Base-by-base conservation (phyloP, 805 yeast genomes). In the Nakazawaea laoshanensis region DNA sequence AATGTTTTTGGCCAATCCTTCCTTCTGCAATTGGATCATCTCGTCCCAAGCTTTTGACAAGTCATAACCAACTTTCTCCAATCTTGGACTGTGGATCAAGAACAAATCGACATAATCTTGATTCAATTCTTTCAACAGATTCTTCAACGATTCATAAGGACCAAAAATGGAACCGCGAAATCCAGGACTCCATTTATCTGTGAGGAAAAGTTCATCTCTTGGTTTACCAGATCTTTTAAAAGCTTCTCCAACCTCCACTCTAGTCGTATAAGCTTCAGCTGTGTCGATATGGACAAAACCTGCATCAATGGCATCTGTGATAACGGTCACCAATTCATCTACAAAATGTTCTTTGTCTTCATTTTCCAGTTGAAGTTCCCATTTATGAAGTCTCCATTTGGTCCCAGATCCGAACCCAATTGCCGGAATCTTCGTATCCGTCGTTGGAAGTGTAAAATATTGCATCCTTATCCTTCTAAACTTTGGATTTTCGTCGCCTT, bases 251-350 rank as follows among this genome's bases (percentile, higher is more conserved):
- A 77, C 67, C 47, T 77, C 86, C 1, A 47, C 48, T 39, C 74
- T 72, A 3, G 84, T 78, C 15, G 70, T 63, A 51, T 79, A 79
- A n/a, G 63, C 56, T 42, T 79, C 83, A 1, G 86, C 86, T 6
- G 80, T 73, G 46, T 78, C 87, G 28, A 79, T 52, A 49, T 77
- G 85, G 29, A 54, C 63, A 51, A 68, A 73, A 0, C 81, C 80
- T 11, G 51, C 48, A 2, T 64, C 53, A 15, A 79, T 46, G 2
- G 85, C 77, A 19, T 50, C 47, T 5, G 50, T 38, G 19, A 76
- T 41, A 14, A 71, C 63, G 5, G 64, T 59, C 4, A 67, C 72
- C 25, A 77, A 54, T 6, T 53, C 61, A 18, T 64, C 59, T 31
- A 52, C 55, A 4, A 48, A 29, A 7, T 49, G 35, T 9, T 40